These are phyloP conservation scores for Exophiala xenobiotica DNA, from an alignment of 2,329 filamentous ascomycete genomes.

Conservation along the genomic window DNA sequence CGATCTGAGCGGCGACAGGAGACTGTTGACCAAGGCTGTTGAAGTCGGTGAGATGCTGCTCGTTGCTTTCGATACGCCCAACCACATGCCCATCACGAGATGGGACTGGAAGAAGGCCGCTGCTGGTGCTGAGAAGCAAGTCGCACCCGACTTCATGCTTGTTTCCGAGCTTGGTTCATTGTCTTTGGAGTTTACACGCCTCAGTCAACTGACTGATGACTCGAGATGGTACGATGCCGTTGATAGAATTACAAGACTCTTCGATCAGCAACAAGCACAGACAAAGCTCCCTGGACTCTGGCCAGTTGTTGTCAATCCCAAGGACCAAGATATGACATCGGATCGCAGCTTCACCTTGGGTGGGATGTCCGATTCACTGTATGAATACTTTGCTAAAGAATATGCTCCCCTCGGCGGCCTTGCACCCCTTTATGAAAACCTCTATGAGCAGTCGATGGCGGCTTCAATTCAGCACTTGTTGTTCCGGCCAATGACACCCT, in stretches of 20 bases:
- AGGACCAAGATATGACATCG: constrained; percentile 46
- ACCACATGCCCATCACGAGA: constrained; percentile 30
- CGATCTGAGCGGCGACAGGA: constrained; percentile 51
- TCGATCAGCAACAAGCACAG: constrained; percentile 53
- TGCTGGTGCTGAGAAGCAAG: not conserved
- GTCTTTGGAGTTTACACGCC: constrained; percentile 49
- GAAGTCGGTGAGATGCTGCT: constrained; percentile 57
- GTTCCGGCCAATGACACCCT: constrained; percentile 51
- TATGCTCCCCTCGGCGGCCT: constrained; percentile 41
- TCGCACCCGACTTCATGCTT: constrained; percentile 12
- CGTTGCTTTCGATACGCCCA: constrained; percentile 40
- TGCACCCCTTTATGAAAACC: constrained; percentile 47
- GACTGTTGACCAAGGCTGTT: constrained; percentile 51
- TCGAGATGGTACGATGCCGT: constrained; percentile 62
- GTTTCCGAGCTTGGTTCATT: constrained; percentile 40
- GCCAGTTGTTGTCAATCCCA: constrained; percentile 56
- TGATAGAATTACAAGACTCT: constrained; percentile 55
- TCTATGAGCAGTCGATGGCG: constrained; percentile 56
- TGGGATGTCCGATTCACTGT: constrained; percentile 24
- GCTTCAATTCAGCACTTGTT: constrained; percentile 47
- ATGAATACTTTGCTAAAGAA: constrained; percentile 38
- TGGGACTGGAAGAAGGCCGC: constrained; percentile 34
- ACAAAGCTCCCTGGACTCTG: constrained; percentile 63
- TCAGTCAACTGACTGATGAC: constrained; percentile 62
- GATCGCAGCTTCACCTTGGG: constrained; percentile 40